Evolutionary conservation across 352 stramenopile genomes (phyloP), one percentile per base, ranked within the genome.

Genomic region (Albugo laibachii): DNA sequence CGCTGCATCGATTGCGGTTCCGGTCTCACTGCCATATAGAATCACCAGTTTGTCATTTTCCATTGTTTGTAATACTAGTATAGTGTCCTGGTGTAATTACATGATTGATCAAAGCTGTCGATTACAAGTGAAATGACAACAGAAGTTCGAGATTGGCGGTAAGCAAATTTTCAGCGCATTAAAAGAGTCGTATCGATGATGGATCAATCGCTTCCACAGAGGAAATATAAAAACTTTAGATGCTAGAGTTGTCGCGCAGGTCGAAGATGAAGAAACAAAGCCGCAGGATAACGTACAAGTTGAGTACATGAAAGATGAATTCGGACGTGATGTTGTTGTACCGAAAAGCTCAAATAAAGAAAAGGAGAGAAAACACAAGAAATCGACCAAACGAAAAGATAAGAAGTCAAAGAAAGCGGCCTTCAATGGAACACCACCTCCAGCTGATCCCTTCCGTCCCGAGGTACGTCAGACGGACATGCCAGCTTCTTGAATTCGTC

Each of bases 1-100:
- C 11, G 78, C 76, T 1, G 95, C 71, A 47, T 96, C 83, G 61
- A 92, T 73, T 5, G 79, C 79, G 4, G 65, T 94, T 44, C 79
- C 83, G 2, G 81, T 95, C 58, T 95, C 83, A 47, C 71, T 93
- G 24, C 75, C 84, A 54, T 92, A 96, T 39, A 96, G 73, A 49
- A 95, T 76, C 20, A 87, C 59, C 16, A 92, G 50, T 16, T 48
- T 55, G 16, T n/a, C 48, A 12, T 52, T 52, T 38, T 21, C n/a
- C 38, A 31, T 31, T 31, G 24, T 31, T 31, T 31, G 24, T 31
- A 8, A 31, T 31, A 31, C 24, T 31, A 31, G 24, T 31, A 31
- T 31, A 8, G 8, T 31, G 3, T 31, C 24, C 24, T 10, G 24
- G 24, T 31, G 24, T 31, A 31, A 31, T 31, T 31, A 31, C 24